Percentiles rank a stretch among this genome's conserved stretches.
Conservation (phyloP, 2,329 filamentous ascomycete genomes). For the Alternaria arbusti region DNA sequence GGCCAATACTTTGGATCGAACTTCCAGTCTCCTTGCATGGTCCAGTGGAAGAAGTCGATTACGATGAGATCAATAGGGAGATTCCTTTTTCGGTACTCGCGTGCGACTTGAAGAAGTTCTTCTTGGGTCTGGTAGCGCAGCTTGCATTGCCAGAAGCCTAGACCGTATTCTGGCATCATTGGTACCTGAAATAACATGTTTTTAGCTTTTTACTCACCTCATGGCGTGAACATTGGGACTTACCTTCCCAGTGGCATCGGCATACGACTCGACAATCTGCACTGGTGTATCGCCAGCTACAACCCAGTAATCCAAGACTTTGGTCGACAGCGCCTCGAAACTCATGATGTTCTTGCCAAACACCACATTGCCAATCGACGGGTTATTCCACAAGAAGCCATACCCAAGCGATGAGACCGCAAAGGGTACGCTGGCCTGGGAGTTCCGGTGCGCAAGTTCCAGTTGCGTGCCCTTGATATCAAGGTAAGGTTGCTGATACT, state of each 20-base stretch:
- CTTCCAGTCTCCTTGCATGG: conserved; percentile 70
- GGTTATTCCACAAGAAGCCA: conserved; percentile 72
- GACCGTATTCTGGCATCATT: conserved; percentile 72
- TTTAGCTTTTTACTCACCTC: background rate
- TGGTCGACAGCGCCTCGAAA: conserved; percentile 67
- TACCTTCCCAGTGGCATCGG: conserved; percentile 59
- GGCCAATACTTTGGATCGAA: conserved; percentile 71
- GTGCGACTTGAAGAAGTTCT: conserved; percentile 65
- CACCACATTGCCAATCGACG: conserved; percentile 65
- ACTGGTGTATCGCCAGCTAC: conserved; percentile 63
- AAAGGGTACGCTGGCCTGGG: conserved; percentile 70
- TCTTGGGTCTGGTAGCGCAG: conserved; percentile 70
- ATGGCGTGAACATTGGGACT: conserved; percentile 56
- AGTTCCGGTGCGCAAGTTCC: conserved; percentile 71
- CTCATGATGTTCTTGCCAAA: conserved; percentile 67
- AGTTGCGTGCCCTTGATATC: conserved; percentile 68
- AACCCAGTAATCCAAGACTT: conserved; percentile 68
- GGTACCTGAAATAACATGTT: conserved; percentile 52
- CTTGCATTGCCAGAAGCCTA: conserved; percentile 74
- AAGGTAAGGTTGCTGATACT: conserved; percentile 70
- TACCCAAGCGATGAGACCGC: conserved; percentile 66
- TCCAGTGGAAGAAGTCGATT: conserved; percentile 73
- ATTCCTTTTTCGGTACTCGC: conserved; percentile 63
- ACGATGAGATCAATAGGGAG: conserved; percentile 71
- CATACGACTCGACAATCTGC: conserved; percentile 64